Conservation (phyloP, 306 rosid species). For the Vigna nakashimae region DNA sequence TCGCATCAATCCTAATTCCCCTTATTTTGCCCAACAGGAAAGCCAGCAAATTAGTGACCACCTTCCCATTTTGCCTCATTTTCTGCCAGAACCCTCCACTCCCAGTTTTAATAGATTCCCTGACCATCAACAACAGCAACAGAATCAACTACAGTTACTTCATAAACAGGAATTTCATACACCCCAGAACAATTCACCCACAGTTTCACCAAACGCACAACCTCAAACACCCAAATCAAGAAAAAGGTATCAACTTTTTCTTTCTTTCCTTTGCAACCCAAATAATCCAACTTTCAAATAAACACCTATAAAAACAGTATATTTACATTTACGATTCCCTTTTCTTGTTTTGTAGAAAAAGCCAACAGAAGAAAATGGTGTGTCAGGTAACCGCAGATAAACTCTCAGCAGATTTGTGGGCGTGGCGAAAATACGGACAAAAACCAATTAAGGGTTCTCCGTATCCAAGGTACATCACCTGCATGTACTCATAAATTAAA, state of each 20-base stretch:
- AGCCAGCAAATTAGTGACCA: slow-evolving; percentile 16
- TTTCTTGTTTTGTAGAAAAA: slow-evolving; percentile 52
- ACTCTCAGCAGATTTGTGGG: slow-evolving; percentile 80
- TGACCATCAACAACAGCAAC: slow-evolving; percentile 33
- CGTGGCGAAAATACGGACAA: slow-evolving; percentile 86
- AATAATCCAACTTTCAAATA: background rate
- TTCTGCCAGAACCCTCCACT: slow-evolving; percentile 37
- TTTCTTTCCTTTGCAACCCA: background rate
- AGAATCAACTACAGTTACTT: slow-evolving; percentile 9
- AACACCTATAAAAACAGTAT: background rate
- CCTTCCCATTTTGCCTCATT: slow-evolving; percentile 34
- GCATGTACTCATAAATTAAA: background rate
- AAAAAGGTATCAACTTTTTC: slow-evolving; percentile 55
- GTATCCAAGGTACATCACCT: slow-evolving; percentile 65
- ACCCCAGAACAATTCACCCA: slow-evolving; percentile 38
- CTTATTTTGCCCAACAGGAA: slow-evolving; percentile 45
- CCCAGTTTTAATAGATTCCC: slow-evolving; percentile 42
- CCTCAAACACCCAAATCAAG: slow-evolving; percentile 55
- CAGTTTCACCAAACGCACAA: slow-evolving; percentile 39
- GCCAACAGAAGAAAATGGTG: slow-evolving; percentile 63
- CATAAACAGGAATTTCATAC: slow-evolving; percentile 31
- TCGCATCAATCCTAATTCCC: slow-evolving; percentile 45
- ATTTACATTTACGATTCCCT: background rate
- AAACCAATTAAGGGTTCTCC: slow-evolving; percentile 89
- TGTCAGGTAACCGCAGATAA: slow-evolving; percentile 65